Evolutionary conservation across 345 rosid species (phyloP).

Genomic region (Angophora floribunda): DNA sequence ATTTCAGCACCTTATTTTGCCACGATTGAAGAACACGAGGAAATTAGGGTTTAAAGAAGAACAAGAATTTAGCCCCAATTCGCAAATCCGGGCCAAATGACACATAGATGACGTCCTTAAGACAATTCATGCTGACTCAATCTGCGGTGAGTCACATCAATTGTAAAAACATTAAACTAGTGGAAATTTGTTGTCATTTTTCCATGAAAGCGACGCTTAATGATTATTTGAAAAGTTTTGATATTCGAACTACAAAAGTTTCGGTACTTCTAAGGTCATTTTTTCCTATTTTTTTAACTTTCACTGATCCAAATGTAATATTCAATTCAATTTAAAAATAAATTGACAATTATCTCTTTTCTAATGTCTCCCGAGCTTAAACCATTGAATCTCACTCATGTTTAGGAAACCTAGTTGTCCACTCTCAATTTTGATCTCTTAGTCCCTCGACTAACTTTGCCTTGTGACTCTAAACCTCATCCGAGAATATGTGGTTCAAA

Average conservation of each 20-base stretch:
- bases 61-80: not conserved
- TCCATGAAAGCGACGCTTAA: not conserved
- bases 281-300: not conserved
- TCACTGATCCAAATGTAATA: not conserved
- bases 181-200: not conserved
- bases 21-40: not conserved
- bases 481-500: not conserved
- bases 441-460: not conserved
- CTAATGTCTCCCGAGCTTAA: not conserved
- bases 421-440: not conserved
- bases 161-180: not conserved
- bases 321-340: too few relatives aligned
- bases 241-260: too few relatives aligned
- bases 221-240: not conserved
- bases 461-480: not conserved
- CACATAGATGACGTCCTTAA: not conserved
- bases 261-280: too few relatives aligned
- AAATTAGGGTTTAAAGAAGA: not conserved
- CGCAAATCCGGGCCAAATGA: not conserved
- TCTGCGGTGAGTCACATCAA: fast-evolving
- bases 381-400: not conserved
- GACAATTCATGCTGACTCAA: not conserved
- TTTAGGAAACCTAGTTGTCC: not conserved
- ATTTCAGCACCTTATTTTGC: not conserved
- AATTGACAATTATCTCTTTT: not conserved